Conservation (phyloP, 2,329 filamentous ascomycete species). For the Emmonsiellopsis sp. region DNA sequence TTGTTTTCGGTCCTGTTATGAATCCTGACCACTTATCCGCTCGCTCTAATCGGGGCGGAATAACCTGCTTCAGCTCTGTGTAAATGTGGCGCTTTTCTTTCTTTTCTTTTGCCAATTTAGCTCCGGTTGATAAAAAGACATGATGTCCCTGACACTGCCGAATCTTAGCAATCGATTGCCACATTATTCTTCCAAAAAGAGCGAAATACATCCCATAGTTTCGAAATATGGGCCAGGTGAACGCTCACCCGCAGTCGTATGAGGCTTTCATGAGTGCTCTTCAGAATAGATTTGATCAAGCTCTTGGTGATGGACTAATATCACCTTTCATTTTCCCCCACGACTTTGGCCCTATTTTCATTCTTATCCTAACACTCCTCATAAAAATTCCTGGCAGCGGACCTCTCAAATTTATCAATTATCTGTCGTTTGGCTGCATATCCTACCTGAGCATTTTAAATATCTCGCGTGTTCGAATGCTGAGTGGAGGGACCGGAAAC, state of each 20-base stretch:
- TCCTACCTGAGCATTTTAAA: conserved; percentile 35
- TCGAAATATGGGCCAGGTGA: no score
- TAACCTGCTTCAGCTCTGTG: no score
- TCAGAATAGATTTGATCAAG: conserved; percentile 15
- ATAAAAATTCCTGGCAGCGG: conserved; percentile 37
- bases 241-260: conserved; percentile 12
- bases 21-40: no score
- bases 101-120: no score
- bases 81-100: no score
- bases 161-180: no score
- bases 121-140: no score
- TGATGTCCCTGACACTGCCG: no score
- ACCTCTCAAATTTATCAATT: conserved; percentile 30
- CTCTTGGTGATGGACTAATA: conserved; percentile 20
- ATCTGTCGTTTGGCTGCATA: conserved; percentile 37
- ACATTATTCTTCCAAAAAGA: no score
- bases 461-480: conserved; percentile 38
- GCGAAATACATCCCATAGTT: no score
- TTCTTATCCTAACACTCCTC: conserved; percentile 42
- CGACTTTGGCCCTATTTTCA: conserved; percentile 19
- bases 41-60: no score
- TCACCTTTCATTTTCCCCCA: conserved; percentile 30
- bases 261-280: conserved; percentile 19
- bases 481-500: conserved; percentile 44
- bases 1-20: no score